A percentile compares a stretch with the other conserved stretches of the same genome.
Conservation (phyloP, 2,329 filamentous ascomycete species). For the Fusarium sambucinum region DNA sequence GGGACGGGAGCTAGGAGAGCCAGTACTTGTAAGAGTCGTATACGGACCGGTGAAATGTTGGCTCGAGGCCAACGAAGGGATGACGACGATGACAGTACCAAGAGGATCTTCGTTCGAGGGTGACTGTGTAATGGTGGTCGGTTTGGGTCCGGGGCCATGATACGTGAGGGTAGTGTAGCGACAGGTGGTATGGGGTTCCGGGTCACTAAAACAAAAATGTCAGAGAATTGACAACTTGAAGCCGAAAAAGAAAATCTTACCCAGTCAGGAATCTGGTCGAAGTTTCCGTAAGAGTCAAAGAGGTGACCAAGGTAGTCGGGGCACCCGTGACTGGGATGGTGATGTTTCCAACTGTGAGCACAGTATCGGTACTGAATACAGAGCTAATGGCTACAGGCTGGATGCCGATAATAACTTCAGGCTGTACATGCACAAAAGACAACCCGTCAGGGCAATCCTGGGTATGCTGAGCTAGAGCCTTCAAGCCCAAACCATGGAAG, state of each 20-base stretch:
- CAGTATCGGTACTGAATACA: neutral
- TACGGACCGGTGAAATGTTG: neutral
- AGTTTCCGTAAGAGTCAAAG: neutral
- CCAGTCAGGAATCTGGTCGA: slow-evolving; percentile 7
- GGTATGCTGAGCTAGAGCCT: neutral
- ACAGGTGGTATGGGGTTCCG: neutral
- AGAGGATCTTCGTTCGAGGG: neutral
- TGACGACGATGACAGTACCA: neutral
- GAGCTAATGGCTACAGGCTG: slow-evolving; percentile 7
- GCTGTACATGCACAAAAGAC: slow-evolving; percentile 3
- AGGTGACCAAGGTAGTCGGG: slow-evolving; percentile 13
- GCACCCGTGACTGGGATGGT: slow-evolving; percentile 7
- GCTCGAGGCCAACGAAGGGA: neutral
- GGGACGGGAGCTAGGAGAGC: too few relatives aligned
- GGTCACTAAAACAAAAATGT: too few relatives aligned
- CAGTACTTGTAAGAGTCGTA: neutral
- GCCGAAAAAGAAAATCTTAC: neutral
- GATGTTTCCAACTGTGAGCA: slow-evolving; percentile 1
- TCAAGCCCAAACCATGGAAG: neutral
- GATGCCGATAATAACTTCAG: slow-evolving; percentile 3
- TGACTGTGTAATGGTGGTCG: neutral
- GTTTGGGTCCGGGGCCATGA: neutral
- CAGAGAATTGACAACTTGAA: too few relatives aligned
- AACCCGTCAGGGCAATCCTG: slow-evolving; percentile 5
- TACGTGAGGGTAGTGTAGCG: neutral